phyloP scores from a whole-genome alignment of 2,329 filamentous ascomycete species.

The Fusarium euwallaceae region DNA sequence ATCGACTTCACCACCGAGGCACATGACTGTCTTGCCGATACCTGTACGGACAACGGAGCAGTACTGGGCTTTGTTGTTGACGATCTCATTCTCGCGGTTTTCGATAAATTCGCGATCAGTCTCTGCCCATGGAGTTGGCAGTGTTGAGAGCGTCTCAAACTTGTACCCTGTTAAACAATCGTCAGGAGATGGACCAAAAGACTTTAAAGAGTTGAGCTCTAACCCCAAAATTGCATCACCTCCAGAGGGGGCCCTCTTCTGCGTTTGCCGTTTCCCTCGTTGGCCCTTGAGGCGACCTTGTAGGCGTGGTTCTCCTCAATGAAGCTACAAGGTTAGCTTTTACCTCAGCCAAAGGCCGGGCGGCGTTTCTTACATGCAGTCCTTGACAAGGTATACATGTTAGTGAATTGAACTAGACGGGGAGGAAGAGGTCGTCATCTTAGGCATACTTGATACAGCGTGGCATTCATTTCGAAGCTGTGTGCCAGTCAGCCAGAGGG shows the following conservation, averaged over 20 bases:
- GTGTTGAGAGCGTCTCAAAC: conserved; percentile 87
- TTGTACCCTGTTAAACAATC: conserved; percentile 79
- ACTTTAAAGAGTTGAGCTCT: background rate
- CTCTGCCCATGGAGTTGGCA: conserved; percentile 81
- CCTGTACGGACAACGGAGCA: conserved; percentile 93
- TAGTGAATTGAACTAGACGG: conserved; percentile 1
- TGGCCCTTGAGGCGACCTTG: conserved; percentile 72
- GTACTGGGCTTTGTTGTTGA: conserved; percentile 94
- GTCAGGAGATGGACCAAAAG: background rate
- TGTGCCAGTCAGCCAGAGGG: conserved; percentile 33
- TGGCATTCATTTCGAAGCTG: conserved; percentile 97
- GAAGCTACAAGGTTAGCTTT: conserved; percentile 68
- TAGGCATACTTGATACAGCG: conserved; percentile 82
- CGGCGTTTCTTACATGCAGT: conserved; percentile 62
- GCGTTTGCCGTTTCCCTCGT: conserved; percentile 59
- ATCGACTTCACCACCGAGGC: conserved; percentile 95
- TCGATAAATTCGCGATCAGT: conserved; percentile 84
- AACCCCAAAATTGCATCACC: conserved; percentile 94
- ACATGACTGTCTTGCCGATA: conserved; percentile 79
- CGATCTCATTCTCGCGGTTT: conserved; percentile 74
- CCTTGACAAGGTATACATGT: conserved; percentile 53
- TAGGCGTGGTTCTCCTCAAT: conserved; percentile 90
- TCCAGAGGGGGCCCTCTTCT: conserved; percentile 71
- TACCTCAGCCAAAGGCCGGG: background rate
- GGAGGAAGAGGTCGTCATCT: conserved; percentile 17